Percentiles rank a stretch among this genome's conserved stretches.
phyloP scores from a whole-genome alignment of 257 asterid species.

The Schizonepeta tenuifolia region DNA sequence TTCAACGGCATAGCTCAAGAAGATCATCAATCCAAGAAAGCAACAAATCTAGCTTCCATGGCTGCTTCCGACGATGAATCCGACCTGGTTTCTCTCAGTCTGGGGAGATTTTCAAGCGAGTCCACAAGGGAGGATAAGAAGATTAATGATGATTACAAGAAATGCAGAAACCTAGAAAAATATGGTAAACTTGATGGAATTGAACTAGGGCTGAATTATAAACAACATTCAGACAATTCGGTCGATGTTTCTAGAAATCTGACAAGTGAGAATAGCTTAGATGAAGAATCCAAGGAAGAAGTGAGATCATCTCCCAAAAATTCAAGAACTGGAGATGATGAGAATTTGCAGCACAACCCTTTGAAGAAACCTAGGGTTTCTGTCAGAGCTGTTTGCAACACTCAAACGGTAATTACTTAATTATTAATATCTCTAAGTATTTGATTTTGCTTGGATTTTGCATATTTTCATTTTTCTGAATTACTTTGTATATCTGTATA shows the following conservation, averaged over 20 bases:
- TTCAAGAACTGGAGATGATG: slow-evolving; percentile 42
- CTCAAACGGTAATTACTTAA: slow-evolving; percentile 44
- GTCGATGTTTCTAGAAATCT: slow-evolving; percentile 1
- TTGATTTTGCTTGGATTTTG: not conserved
- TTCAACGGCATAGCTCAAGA: slow-evolving; percentile 30
- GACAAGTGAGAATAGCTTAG: slow-evolving; percentile 23
- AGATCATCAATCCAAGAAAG: slow-evolving; percentile 29
- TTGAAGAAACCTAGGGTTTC: slow-evolving; percentile 63
- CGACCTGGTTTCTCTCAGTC: slow-evolving; percentile 47
- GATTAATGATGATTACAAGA: not conserved
- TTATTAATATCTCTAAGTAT: not conserved
- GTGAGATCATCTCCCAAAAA: slow-evolving; percentile 24
- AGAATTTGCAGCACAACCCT: slow-evolving; percentile 38
- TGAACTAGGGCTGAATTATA: slow-evolving; percentile 44
- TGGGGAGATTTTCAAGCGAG: slow-evolving; percentile 45
- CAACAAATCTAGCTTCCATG: slow-evolving; percentile 22
- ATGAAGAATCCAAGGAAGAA: slow-evolving; percentile 43
- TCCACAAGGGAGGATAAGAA: not conserved
- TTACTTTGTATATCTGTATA: not conserved
- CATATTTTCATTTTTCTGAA: not conserved
- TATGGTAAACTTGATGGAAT: slow-evolving; percentile 29
- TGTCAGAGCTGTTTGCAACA: slow-evolving; percentile 53
- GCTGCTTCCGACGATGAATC: slow-evolving; percentile 30
- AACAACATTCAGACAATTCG: slow-evolving; percentile 14
- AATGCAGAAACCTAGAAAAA: slow-evolving; percentile 1